These are phyloP conservation scores for Fusarium cicatricum DNA, from an alignment of 2,329 filamentous ascomycete genomes.

Conservation along the genomic window DNA sequence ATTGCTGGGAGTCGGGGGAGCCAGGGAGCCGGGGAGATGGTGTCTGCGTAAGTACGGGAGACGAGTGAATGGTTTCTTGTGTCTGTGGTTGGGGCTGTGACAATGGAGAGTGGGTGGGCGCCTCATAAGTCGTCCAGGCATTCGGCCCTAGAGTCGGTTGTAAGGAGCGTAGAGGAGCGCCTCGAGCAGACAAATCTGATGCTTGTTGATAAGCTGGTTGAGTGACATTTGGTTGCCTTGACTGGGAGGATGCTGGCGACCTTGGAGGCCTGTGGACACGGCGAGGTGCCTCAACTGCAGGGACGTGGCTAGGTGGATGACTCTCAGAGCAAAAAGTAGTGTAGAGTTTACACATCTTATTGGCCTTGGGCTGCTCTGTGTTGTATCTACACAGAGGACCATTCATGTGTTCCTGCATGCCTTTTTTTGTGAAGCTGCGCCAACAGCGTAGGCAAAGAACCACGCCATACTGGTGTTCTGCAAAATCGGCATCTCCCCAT, in stretches of 20 bases:
- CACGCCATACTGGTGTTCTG: conserved; percentile 21
- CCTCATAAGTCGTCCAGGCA: neutral
- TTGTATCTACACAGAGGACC: conserved; percentile 25
- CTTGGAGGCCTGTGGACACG: neutral
- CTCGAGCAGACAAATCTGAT: neutral
- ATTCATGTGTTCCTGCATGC: conserved; percentile 26
- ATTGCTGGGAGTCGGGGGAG: neutral
- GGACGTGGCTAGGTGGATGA: conserved; percentile 15
- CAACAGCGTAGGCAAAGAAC: conserved; percentile 35
- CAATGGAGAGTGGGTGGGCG: neutral
- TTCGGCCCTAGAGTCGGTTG: neutral
- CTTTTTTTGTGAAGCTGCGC: conserved; percentile 21
- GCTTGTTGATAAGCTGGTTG: neutral
- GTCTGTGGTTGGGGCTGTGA: neutral
- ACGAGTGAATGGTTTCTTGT: neutral
- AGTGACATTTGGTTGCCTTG: conserved; percentile 7
- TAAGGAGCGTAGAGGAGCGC: neutral
- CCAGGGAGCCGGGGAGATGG: no score
- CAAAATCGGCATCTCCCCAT: conserved; percentile 22
- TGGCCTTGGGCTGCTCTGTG: conserved; percentile 27
- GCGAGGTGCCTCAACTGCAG: conserved; percentile 3
- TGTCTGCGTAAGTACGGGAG: neutral
- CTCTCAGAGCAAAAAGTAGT: conserved; percentile 29
- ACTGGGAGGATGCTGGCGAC: neutral
- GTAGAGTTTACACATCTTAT: conserved; percentile 27